phyloP scores from a whole-genome alignment of 1,284 basidiomycete genomes.

The Thecaphora thlaspeos region DNA sequence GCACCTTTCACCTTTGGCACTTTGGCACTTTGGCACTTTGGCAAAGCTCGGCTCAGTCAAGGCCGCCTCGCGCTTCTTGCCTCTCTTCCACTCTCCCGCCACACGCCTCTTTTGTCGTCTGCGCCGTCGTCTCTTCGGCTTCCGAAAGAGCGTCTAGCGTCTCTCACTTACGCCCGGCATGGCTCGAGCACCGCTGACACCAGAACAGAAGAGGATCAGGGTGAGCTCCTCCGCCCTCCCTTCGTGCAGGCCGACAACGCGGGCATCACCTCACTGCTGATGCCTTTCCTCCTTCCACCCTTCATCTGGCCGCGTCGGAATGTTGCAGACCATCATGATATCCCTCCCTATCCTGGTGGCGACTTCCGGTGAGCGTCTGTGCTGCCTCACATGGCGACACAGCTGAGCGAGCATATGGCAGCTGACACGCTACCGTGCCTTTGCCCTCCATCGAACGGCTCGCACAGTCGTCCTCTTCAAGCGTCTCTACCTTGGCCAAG shows the following conservation, averaged over 20 bases:
- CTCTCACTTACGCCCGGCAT: not conserved
- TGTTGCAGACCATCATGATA: conserved; percentile 30
- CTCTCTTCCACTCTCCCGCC: too few species aligned
- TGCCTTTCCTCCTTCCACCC: not conserved
- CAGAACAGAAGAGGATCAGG: conserved; percentile 29
- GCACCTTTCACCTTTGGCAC: too few species aligned
- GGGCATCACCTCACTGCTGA: not conserved
- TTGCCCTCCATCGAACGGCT: not conserved
- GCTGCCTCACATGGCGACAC: not conserved
- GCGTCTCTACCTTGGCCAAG: conserved; percentile 47
- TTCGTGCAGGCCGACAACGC: too few species aligned
- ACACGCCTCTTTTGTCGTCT: too few species aligned
- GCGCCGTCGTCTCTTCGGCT: too few species aligned
- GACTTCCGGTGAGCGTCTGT: conserved; percentile 4
- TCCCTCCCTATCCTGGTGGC: conserved; percentile 32
- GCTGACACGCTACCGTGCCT: too few species aligned
- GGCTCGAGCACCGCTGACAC: conserved; percentile 23
- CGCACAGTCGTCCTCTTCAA: conserved; percentile 45
- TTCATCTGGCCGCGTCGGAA: not conserved
- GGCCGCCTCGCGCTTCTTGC: too few species aligned
- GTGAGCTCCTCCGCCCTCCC: conserved; percentile 9
- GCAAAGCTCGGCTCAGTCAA: too few species aligned
- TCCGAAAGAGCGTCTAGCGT: too few species aligned
- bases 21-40: too few species aligned
- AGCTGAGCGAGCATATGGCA: too few species aligned